Conservation (phyloP, 2,329 filamentous ascomycete species). For the Cercospora sp. region DNA sequence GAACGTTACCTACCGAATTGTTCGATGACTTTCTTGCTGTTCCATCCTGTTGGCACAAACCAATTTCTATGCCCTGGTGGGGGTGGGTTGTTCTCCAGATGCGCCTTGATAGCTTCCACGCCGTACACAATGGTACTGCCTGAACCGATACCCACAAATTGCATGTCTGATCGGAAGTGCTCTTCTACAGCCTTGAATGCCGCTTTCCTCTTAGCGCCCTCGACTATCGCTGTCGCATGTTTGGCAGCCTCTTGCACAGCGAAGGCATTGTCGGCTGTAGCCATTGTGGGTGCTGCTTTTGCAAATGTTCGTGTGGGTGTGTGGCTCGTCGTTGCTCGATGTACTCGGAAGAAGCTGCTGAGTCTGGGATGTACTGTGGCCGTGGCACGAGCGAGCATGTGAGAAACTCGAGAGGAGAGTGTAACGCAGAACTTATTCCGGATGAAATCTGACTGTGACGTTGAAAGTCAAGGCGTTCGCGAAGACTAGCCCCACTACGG, state of each 20-base stretch:
- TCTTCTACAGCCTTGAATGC: slow-evolving; percentile 73
- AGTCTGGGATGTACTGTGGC: background rate
- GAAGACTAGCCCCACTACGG: background rate
- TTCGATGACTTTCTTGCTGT: slow-evolving; percentile 83
- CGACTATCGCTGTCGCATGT: slow-evolving; percentile 46
- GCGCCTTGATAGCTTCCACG: slow-evolving; percentile 72
- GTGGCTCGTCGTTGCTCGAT: background rate
- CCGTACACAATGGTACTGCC: slow-evolving; percentile 82
- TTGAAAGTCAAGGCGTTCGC: slow-evolving; percentile 1
- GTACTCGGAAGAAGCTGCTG: background rate
- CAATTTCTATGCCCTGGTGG: slow-evolving; percentile 63
- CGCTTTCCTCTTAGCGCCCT: slow-evolving; percentile 72
- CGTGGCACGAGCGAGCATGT: background rate
- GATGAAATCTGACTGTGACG: slow-evolving; percentile 10
- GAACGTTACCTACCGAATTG: slow-evolving; percentile 53
- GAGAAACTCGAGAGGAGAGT: background rate
- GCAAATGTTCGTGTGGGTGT: background rate
- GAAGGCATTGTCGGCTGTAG: slow-evolving; percentile 12
- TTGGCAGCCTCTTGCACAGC: slow-evolving; percentile 13
- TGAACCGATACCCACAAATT: slow-evolving; percentile 75
- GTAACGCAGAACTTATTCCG: background rate
- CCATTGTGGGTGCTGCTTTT: slow-evolving; percentile 11
- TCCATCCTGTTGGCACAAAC: slow-evolving; percentile 90
- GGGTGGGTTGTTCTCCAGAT: slow-evolving; percentile 47
- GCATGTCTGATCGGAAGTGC: slow-evolving; percentile 64